Conservation (phyloP, 2,329 filamentous ascomycete genomes). For the Clarireedia homoeocarpa region DNA sequence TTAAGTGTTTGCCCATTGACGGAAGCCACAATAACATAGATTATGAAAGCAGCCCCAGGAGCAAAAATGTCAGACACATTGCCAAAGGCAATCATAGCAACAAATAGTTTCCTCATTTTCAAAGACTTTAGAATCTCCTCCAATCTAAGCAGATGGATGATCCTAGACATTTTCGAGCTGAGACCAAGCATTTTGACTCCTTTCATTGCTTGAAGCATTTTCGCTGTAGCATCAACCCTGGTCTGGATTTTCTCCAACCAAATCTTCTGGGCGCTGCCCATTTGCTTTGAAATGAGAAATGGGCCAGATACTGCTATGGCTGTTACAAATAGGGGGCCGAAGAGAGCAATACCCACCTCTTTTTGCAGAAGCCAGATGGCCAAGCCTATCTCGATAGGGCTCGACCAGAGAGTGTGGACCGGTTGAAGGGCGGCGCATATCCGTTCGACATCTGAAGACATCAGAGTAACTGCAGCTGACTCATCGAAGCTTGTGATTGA, state of each 20-base stretch:
- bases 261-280: constrained; percentile 23
- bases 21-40: constrained; percentile 29
- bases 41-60: constrained; percentile 32
- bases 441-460: constrained; percentile 13
- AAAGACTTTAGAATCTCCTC: constrained; percentile 7
- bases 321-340: constrained; percentile 18
- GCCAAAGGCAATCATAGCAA: constrained; percentile 8
- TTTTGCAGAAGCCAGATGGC: constrained; percentile 24
- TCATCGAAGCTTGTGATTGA: constrained; percentile 21
- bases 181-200: constrained; percentile 10
- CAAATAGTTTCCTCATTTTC: constrained; percentile 7
- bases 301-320: constrained; percentile 24
- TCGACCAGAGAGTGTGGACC: constrained; percentile 28
- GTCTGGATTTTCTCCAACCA: constrained; percentile 29
- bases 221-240: constrained; percentile 24
- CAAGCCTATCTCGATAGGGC: constrained; percentile 23
- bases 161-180: constrained; percentile 22
- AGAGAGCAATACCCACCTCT: constrained; percentile 24
- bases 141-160: constrained; percentile 26
- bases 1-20: constrained; percentile 24
- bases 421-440: constrained; percentile 25
- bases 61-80: constrained; percentile 25
- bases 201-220: constrained; percentile 28
- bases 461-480: constrained; percentile 14
- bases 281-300: constrained; percentile 17